Base-by-base conservation (phyloP, 257 asterid genomes). In the Avicennia marina region DNA sequence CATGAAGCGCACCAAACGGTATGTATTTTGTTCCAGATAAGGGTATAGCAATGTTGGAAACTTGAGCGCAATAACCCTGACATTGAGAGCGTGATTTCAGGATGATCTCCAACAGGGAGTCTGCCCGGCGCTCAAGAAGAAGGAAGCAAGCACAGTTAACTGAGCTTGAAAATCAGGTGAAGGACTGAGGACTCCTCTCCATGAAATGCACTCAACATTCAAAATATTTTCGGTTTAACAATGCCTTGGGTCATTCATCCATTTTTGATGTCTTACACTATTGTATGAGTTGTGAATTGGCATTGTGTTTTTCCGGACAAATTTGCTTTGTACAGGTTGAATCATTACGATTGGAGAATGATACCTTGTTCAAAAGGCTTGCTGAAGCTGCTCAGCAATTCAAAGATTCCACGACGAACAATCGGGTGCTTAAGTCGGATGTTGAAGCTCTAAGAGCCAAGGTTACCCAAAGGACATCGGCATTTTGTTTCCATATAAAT, bases 361-460 rank as follows among this genome's bases (percentile, higher is more conserved):
- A 76, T 2, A 32, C 86, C 3, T 48, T 81, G 83, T 81, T 73
- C 72, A 80, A 83, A 65, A 93, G 83, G 32, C 85, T 91, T 11
- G 53, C 78, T 0, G 82, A 74, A 65, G 95, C 93, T 40, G 53
- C 79, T 18, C 96, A 83, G 29, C 87, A 77, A 41, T 87, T 77
- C 62, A 88, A 83, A 70, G 96, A 85, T 25, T 65, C 98, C 11
- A 73, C 79, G 1, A 91, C 94, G 0, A 88, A 91, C 64, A 83
- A 91, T 54, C 78, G 96, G 42, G 96, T 91, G 63, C 90, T 91
- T 44, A 79, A 86, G 67, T 85, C 96, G 1, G 90, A 88, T 11
- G 98, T 91, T 6, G 96, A 88, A 76, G 98, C 95, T 41, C 81
- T 91, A 40, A 73, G 98, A 78, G 98, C 98, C 67, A 87, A 91